Conservation (phyloP, 2,329 filamentous ascomycete species). For the Talaromyces marneffei region DNA sequence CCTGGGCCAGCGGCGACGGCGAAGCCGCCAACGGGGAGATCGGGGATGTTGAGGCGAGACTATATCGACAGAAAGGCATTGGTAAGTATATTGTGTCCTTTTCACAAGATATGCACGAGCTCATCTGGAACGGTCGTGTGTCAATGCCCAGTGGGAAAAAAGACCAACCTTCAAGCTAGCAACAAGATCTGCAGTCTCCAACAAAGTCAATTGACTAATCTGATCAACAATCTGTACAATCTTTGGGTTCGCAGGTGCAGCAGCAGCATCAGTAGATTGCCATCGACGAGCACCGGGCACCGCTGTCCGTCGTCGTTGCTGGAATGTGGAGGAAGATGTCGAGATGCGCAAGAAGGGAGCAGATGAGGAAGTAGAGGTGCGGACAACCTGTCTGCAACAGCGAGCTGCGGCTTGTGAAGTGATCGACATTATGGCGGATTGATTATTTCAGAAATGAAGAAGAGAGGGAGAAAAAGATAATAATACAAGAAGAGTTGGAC, state of each 20-base stretch:
- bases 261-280: slow-evolving; percentile 72
- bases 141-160: background rate
- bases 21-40: slow-evolving; percentile 91
- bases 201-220: slow-evolving; percentile 93
- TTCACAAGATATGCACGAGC: too few relatives aligned
- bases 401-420: slow-evolving; percentile 37
- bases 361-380: slow-evolving; percentile 31
- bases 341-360: slow-evolving; percentile 33
- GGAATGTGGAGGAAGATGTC: slow-evolving; percentile 35
- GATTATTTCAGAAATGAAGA: background rate
- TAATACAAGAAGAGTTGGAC: background rate
- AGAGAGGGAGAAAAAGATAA: slow-evolving; percentile 6
- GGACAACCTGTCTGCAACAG: slow-evolving; percentile 39
- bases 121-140: background rate
- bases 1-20: slow-evolving; percentile 59
- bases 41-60: slow-evolving; percentile 94
- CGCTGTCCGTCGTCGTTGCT: slow-evolving; percentile 26
- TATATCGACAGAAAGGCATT: slow-evolving; percentile 35
- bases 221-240: slow-evolving; percentile 93
- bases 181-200: slow-evolving; percentile 96
- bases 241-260: slow-evolving; percentile 69
- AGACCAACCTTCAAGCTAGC: slow-evolving; percentile 79
- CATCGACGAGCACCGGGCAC: slow-evolving; percentile 58
- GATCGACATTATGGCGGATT: slow-evolving; percentile 33
- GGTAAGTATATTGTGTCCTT: background rate